Base-by-base conservation (phyloP, 257 asterid species). In the Ehretia macrophylla region DNA sequence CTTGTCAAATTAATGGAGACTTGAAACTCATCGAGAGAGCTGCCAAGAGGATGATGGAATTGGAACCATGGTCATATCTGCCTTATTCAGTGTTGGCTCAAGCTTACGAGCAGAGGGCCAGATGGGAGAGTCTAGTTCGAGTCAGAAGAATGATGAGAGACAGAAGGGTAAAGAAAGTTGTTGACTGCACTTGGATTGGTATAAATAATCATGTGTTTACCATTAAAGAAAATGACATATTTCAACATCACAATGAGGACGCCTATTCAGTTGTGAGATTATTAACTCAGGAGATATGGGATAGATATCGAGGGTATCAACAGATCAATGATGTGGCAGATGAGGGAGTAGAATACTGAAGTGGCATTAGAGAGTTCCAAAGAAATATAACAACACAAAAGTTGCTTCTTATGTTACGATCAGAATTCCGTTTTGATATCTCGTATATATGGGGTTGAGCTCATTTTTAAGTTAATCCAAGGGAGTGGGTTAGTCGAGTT, bases 91-190 rank as follows among this genome's bases (percentile, higher is more conserved):
- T 77, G 66, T 63, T 87, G 77, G 79, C 85, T 2, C 58, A 77
- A 55, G 72, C 58, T 17, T 87, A 78, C 13, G 88, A 78, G 70
- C 64, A 53, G 37, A 67, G 60, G 40, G 86, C 85, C 38, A 82
- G 76, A 73, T 87, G 95, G 95, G 95, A 87, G 62, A 76, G 88
- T 60, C 72, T 82, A 14, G 86, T 87, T 67, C 81, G 90, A 62
- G 83, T 80, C 51, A 80, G 65, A 73, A 82, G 65, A 62, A 59
- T 65, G 66, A 77, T 82, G 79, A 73, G 53, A 39, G 78, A 68
- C 3, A 42, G 67, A 66, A 71, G 51, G 38, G 45, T 67, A 62
- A 72, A 57, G 62, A 42, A 42, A 14, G 16, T 57, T 47, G 71
- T 44, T 49, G 82, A 76, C 32, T 68, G 73, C 71, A 82, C 94